Conservation (phyloP, 768 basidiomycete genomes). For the Thelephora ganbajun region DNA sequence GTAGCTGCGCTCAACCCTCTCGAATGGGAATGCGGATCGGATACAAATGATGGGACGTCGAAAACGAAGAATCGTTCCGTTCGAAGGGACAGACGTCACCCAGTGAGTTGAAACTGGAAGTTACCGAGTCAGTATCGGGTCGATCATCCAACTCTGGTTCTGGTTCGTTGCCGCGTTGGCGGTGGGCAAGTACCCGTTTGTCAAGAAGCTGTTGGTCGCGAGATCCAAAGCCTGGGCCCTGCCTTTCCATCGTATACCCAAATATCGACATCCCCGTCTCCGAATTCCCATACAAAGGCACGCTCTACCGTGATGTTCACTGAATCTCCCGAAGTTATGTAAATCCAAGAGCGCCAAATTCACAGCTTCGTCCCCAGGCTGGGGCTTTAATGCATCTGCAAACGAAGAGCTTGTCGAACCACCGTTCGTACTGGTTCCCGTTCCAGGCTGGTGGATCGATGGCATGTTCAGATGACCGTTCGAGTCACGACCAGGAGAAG, state of each 20-base stretch:
- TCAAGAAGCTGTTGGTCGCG: slow-evolving; percentile 12
- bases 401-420: slow-evolving; percentile 10
- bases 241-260: slow-evolving; percentile 17
- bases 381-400: slow-evolving; percentile 13
- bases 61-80: too few species aligned
- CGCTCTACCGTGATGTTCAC: neutral
- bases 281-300: neutral
- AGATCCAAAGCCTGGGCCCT: slow-evolving; percentile 38
- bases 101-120: too few species aligned
- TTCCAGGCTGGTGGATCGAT: neutral
- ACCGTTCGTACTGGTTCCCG: slow-evolving; percentile 1
- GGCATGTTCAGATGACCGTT: slow-evolving; percentile 1
- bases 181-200: too few species aligned
- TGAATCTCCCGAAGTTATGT: slow-evolving; percentile 40
- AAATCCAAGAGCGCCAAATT: slow-evolving; percentile 59
- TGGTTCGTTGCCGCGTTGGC: too few species aligned
- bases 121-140: too few species aligned
- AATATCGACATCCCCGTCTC: slow-evolving; percentile 8
- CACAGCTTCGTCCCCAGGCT: slow-evolving; percentile 18
- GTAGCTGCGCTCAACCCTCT: too few species aligned
- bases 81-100: too few species aligned
- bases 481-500: slow-evolving; percentile 4
- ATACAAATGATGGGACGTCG: too few species aligned
- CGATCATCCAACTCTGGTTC: too few species aligned
- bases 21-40: too few species aligned